These are phyloP conservation scores for Mucor circinelloides DNA, from an alignment of 371 early-diverging fungal genomes.

Conservation along the genomic window DNA sequence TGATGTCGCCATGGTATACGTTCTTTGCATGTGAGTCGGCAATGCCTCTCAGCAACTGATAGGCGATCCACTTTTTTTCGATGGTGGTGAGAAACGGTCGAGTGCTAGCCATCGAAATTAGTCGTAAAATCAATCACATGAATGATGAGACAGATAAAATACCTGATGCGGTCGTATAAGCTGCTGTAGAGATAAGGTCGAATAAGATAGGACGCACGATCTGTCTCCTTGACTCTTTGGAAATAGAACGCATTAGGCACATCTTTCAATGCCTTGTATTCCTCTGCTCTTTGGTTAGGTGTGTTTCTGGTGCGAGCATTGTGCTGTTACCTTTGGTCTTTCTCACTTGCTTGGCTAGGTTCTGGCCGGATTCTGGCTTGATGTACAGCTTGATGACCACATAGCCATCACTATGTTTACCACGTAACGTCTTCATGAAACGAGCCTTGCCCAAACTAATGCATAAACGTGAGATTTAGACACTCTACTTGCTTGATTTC, in stretches of 20 bases:
- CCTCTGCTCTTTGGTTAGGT: constrained; percentile 39
- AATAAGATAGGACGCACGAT: constrained; percentile 85
- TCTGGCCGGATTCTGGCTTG: constrained; percentile 76
- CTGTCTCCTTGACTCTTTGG: constrained; percentile 84
- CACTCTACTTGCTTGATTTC: too few relatives aligned
- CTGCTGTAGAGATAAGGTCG: constrained; percentile 87
- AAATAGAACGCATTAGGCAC: constrained; percentile 83
- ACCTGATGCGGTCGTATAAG: constrained; percentile 95
- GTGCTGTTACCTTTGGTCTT: constrained; percentile 56
- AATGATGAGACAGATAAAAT: neutral
- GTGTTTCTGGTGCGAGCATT: neutral
- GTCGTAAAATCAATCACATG: neutral
- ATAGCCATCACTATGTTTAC: constrained; percentile 72
- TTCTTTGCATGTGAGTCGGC: constrained; percentile 74
- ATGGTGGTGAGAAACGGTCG: constrained; percentile 85
- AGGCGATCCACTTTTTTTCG: constrained; percentile 95
- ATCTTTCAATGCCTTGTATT: constrained; percentile 64
- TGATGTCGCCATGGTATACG: constrained; percentile 39
- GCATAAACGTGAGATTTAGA: constrained; percentile 7
- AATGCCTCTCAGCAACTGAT: constrained; percentile 81
- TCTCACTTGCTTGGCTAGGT: constrained; percentile 60
- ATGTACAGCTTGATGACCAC: constrained; percentile 92
- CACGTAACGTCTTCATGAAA: constrained; percentile 92
- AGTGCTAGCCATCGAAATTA: constrained; percentile 58
- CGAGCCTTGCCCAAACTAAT: constrained; percentile 85